Evolutionary conservation across 1,284 basidiomycete species (phyloP), one percentile per base, ranked within the genome.

Genomic region (Cerioporus squamosus): DNA sequence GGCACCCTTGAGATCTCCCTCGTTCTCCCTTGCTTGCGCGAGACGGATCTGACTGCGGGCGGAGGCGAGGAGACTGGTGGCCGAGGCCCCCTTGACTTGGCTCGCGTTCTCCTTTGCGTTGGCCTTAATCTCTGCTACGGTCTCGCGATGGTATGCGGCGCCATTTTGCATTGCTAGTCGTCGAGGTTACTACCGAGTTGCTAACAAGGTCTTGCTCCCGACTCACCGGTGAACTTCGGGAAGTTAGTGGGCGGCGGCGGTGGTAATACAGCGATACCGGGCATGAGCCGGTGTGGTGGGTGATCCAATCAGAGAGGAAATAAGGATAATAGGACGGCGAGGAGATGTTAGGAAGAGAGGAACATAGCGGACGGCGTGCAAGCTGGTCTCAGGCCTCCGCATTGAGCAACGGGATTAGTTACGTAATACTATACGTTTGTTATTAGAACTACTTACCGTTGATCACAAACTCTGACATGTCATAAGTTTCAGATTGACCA

Each of bases 101-200:
- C 78, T 76, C 15, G 84, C 85, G 45, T 79, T 75, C 53, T 84
- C 83, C 68, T 80, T 86, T 10, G 84, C 86, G 67, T 77, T 82
- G 51, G 79, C 77, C 71, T 88, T 90, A 69, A 91, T 85, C 59
- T 88, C 86, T 39, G 79, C 73, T 52, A 86, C 79, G n/a, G 81
- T 79, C 29, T 70, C 69, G 44, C 69, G 70, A 42, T 66, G 52
- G 26, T 69, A 60, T 20, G 65, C 52, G 18, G 60, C 55, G 58
- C 73, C 74, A 72, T 77, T 76, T 63, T 71, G 74, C 72, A 71
- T 71, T 51, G 70, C 72, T 73, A 55, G 36, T 20, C 48, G 10
- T 45, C n/a, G 26, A 17, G 23, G 45, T 57, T 36, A 48, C 61
- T 58, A 17, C 4, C 6, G 39, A 42, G 48, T 42, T 58, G 44